Percentiles rank a stretch among this genome's conserved stretches.
Evolutionary conservation across 2,329 filamentous ascomycete species (phyloP).

Genomic region (Knufia petricola): DNA sequence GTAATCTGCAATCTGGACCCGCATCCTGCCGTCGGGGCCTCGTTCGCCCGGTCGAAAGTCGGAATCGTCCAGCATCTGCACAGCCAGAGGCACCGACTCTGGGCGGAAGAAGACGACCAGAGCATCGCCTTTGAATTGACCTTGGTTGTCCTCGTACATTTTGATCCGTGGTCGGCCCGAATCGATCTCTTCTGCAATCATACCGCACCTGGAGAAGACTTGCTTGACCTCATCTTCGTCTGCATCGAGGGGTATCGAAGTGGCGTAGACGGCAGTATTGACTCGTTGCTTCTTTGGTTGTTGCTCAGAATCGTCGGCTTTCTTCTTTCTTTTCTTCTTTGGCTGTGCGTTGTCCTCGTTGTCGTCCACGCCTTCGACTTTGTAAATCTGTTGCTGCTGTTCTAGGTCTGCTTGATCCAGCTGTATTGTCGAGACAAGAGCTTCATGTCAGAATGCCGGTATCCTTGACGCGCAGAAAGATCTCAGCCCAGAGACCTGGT

Average conservation of each 20-base stretch:
- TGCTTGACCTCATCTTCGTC: constrained; percentile 71
- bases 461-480: constrained; percentile 2
- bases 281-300: constrained; percentile 39
- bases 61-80: constrained; percentile 45
- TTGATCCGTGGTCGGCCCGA: constrained; percentile 82
- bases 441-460: constrained; percentile 13
- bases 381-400: constrained; percentile 54
- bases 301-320: constrained; percentile 35
- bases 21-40: constrained; percentile 53
- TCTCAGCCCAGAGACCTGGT: constrained; percentile 10
- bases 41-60: constrained; percentile 61
- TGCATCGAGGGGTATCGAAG: constrained; percentile 70
- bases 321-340: constrained; percentile 44
- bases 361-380: constrained; percentile 50
- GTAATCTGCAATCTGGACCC: constrained; percentile 72
- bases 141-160: constrained; percentile 73
- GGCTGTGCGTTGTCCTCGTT: constrained; percentile 41
- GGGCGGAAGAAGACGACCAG: constrained; percentile 91
- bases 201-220: constrained; percentile 77
- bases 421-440: constrained; percentile 27
- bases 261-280: constrained; percentile 89
- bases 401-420: constrained; percentile 51
- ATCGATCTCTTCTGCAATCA: constrained; percentile 91
- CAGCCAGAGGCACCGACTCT: constrained; percentile 66
- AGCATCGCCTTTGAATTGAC: constrained; percentile 86